These are phyloP conservation scores for Ganoderma meredithae DNA, from an alignment of 1,284 basidiomycete species.

Conservation along the genomic window DNA sequence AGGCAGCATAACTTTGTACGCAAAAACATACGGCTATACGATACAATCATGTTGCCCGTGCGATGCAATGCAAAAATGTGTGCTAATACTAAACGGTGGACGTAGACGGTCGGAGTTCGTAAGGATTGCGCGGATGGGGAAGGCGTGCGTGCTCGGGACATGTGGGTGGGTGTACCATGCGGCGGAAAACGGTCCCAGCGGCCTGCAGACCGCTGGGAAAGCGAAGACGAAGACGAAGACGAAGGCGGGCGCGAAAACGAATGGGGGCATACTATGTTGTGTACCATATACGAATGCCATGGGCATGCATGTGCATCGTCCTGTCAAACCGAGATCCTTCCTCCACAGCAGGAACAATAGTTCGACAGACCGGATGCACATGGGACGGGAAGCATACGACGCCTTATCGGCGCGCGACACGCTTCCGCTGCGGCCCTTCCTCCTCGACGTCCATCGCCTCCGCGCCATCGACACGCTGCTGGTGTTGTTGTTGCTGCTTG, in stretches of 20 bases:
- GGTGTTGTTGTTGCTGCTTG: conserved; percentile 19
- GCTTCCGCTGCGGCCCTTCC: conserved; percentile 48
- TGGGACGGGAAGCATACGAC: not conserved
- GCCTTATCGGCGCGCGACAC: conserved; percentile 43
- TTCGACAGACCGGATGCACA: not conserved
- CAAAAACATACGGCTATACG: conserved; percentile 34
- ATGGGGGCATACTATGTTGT: conserved; percentile 5
- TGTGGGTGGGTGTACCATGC: conserved; percentile 5
- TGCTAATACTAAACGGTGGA: conserved; percentile 5
- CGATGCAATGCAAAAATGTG: not conserved
- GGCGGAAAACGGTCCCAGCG: conserved; percentile 8
- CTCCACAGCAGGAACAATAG: not conserved
- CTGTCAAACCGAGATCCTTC: not conserved
- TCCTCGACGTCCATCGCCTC: conserved; percentile 50
- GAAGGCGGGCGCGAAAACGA: not conserved
- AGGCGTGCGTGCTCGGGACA: not conserved
- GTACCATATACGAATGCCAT: not conserved
- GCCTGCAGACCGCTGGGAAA: not conserved
- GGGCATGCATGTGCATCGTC: not conserved
- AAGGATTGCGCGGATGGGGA: conserved; percentile 2
- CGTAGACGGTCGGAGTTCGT: not conserved
- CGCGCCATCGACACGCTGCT: conserved; percentile 16
- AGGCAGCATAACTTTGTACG: conserved; percentile 22
- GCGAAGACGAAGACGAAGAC: not conserved
- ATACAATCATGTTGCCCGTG: conserved; percentile 31